Base-by-base conservation (phyloP, 1,139 yeast genomes). In the Sugiyamaella sp. region DNA sequence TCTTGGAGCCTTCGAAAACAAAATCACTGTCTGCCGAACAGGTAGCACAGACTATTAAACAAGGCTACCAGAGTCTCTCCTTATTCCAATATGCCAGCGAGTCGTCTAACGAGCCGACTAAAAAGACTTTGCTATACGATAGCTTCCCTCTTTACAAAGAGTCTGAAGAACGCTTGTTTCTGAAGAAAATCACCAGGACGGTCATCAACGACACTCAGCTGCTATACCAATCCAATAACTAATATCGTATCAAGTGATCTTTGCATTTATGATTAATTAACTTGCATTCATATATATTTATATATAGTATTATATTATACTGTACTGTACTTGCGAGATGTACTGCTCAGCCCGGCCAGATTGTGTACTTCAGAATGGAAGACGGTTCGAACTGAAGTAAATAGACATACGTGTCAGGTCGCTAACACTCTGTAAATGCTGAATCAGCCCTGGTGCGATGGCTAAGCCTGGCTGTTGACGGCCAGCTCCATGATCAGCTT, bases 401-500 rank as follows among this genome's bases (percentile, higher is more conserved):
- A n/a, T n/a, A n/a, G n/a, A n/a, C n/a, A n/a, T n/a, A n/a, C n/a
- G n/a, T n/a, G n/a, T n/a, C n/a, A n/a, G n/a, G n/a, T n/a, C n/a
- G n/a, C n/a, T n/a, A n/a, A n/a, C n/a, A n/a, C n/a, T n/a, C n/a
- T n/a, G n/a, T n/a, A n/a, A 24, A 20, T 21, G 16, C 35, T 12
- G n/a, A n/a, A n/a, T n/a, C n/a, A n/a, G n/a, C n/a, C 24, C n/a
- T 17, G 29, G n/a, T 19, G 2, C 32, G n/a, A n/a, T n/a, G n/a
- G n/a, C 21, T 17, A 44, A 17, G 66, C 71, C 57, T 73, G 77
- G 62, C 87, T 80, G 69, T 91, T 93, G 14, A 93, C 98, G 0
- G 98, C 98, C 62, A 93, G 78, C 71, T 93, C 98, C 97, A 93
- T 90, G 61, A 93, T 93, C 61, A 93, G 79, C 66, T 91, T 77